A percentile compares a stretch with the other conserved stretches of the same genome.
phyloP scores from a whole-genome alignment of 352 stramenopile species.

The Phytophthora cactorum region DNA sequence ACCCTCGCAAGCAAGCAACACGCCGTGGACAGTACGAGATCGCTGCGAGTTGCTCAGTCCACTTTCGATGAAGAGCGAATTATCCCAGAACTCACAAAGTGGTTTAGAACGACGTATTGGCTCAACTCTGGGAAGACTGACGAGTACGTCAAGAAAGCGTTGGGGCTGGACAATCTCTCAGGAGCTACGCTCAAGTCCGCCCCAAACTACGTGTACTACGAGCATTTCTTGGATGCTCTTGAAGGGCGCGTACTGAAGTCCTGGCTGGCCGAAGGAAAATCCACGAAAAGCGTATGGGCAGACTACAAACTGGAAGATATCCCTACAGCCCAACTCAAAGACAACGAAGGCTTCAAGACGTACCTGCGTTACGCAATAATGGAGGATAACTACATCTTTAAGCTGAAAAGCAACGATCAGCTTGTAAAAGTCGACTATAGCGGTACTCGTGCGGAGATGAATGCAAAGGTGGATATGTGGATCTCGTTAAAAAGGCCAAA shows the following conservation, averaged over 20 bases:
- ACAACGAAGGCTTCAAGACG: slow-evolving; percentile 17
- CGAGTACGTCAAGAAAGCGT: slow-evolving; percentile 6
- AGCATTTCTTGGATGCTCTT: slow-evolving; percentile 12
- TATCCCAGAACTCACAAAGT: neutral
- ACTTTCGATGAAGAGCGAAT: slow-evolving; percentile 9
- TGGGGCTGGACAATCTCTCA: slow-evolving; percentile 2
- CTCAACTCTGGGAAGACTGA: neutral
- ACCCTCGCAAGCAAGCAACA: neutral
- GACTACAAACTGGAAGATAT: slow-evolving; percentile 8
- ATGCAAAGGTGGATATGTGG: slow-evolving; percentile 17
- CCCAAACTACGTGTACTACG: slow-evolving; percentile 17
- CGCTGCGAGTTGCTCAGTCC: slow-evolving; percentile 4
- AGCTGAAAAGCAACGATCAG: slow-evolving; percentile 1
- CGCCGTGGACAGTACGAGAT: slow-evolving; percentile 2
- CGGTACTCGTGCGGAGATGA: slow-evolving; percentile 6
- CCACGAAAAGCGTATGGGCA: slow-evolving; percentile 3
- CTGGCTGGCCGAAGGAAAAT: neutral
- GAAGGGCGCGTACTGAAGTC: slow-evolving; percentile 1
- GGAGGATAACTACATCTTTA: slow-evolving; percentile 16
- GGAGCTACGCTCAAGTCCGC: slow-evolving; percentile 11
- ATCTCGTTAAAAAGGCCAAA: slow-evolving; percentile 2
- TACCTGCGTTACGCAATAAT: slow-evolving; percentile 20
- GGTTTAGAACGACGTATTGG: slow-evolving; percentile 3
- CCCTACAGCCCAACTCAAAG: slow-evolving; percentile 5
- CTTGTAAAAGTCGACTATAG: neutral